Conservation (phyloP, 2,329 filamentous ascomycete genomes). For the Cryphonectria carpinicola region DNA sequence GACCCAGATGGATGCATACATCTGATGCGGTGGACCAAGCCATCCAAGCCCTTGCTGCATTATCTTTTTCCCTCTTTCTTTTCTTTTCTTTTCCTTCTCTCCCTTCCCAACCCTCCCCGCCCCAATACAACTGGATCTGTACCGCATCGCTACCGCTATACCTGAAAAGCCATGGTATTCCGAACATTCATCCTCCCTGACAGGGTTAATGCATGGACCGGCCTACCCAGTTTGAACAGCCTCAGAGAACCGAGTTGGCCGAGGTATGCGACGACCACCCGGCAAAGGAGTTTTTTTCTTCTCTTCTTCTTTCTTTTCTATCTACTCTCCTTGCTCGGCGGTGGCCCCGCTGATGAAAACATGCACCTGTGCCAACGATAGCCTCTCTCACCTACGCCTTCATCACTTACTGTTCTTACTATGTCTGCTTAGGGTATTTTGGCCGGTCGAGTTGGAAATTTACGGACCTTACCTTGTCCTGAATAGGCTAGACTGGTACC, state of each 20-base stretch:
- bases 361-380: too few species aligned
- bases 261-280: background rate
- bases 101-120: background rate
- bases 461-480: constrained; percentile 6
- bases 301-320: background rate
- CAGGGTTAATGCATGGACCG: background rate
- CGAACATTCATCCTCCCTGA: background rate
- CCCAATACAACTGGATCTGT: background rate
- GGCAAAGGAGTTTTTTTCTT: background rate
- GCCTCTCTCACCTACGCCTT: background rate
- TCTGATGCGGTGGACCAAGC: background rate
- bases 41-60: background rate
- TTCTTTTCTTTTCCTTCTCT: too few species aligned
- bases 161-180: constrained; percentile 4
- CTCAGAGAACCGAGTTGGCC: background rate
- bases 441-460: background rate
- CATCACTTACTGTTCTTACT: background rate
- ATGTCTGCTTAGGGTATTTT: background rate
- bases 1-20: background rate
- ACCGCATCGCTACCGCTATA: background rate
- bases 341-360: background rate
- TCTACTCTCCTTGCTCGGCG: background rate
- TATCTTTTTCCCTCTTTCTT: background rate
- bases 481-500: constrained; percentile 2
- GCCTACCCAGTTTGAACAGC: background rate